Percentiles rank a stretch among this genome's conserved stretches.
phyloP scores from a whole-genome alignment of 164 flowering plant genomes.

The Tetrastigma voinierianum region DNA sequence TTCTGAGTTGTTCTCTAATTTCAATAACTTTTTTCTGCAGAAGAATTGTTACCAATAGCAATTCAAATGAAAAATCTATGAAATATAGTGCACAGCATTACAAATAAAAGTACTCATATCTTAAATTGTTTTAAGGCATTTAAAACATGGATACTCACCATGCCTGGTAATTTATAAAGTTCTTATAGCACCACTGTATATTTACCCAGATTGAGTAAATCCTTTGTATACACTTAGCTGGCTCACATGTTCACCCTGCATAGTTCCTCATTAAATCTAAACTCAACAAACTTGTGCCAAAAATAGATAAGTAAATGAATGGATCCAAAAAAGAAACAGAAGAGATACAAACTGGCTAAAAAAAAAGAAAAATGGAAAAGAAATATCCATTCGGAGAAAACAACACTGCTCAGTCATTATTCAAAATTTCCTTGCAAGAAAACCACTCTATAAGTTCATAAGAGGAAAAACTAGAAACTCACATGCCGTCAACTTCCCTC shows the following conservation, averaged over 20 bases:
- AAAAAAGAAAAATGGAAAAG: background rate
- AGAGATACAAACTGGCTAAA: background rate
- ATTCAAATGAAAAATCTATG: background rate
- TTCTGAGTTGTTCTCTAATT: slow-evolving; percentile 76
- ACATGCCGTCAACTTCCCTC: too few species aligned
- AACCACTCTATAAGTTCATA: too few species aligned
- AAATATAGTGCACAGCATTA: background rate
- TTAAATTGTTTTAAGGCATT: background rate
- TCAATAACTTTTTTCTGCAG: slow-evolving; percentile 77
- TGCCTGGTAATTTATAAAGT: slow-evolving; percentile 85
- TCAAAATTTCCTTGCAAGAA: too few species aligned
- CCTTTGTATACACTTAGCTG: slow-evolving; percentile 91
- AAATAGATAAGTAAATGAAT: too few species aligned
- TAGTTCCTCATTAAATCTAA: slow-evolving; percentile 2
- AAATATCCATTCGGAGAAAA: too few species aligned
- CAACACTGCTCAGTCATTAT: too few species aligned
- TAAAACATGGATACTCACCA: slow-evolving; percentile 50
- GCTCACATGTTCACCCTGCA: slow-evolving; percentile 97
- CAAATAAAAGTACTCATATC: background rate
- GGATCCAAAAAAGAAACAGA: too few species aligned
- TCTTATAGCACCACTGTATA: slow-evolving; percentile 94
- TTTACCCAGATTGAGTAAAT: slow-evolving; percentile 80
- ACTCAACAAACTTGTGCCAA: background rate
- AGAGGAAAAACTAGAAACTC: too few species aligned
- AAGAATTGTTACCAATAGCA: background rate